Evolutionary conservation across 306 rosid genomes (phyloP).

Genomic region (Cicer arietinum): DNA sequence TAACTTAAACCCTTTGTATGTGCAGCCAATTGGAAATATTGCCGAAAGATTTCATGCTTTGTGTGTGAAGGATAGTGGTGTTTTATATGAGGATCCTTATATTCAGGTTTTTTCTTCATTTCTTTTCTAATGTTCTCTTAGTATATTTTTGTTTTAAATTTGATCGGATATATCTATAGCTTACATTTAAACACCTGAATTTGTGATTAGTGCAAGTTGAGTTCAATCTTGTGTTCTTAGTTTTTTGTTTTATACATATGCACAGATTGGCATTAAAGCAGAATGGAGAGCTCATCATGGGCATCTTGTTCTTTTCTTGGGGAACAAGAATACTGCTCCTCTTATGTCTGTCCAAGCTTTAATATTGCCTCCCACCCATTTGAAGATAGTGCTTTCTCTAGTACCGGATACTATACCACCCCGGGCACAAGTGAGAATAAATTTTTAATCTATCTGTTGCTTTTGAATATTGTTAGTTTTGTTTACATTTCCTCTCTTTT

Average conservation of each 20-base stretch:
- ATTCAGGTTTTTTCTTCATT: slow-evolving; percentile 72
- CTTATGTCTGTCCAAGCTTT: slow-evolving; percentile 90
- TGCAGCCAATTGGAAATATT: slow-evolving; percentile 96
- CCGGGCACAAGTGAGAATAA: slow-evolving; percentile 84
- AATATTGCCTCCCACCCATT: slow-evolving; percentile 88
- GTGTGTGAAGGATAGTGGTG: slow-evolving; percentile 98
- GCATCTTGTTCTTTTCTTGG: slow-evolving; percentile 94
- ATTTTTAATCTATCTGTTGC: slow-evolving; percentile 28
- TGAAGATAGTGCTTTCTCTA: slow-evolving; percentile 86
- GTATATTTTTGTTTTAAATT: slow-evolving; percentile 15
- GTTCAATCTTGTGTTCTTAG: slow-evolving; percentile 32
- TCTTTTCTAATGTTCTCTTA: slow-evolving; percentile 15
- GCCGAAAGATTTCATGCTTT: slow-evolving; percentile 91
- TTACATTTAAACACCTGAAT: slow-evolving; percentile 24
- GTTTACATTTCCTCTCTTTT: slow-evolving; percentile 41
- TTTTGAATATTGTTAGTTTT: slow-evolving; percentile 27
- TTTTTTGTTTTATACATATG: not conserved
- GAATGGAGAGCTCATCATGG: slow-evolving; percentile 97
- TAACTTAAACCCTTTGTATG: slow-evolving; percentile 40
- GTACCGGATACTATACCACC: slow-evolving; percentile 99
- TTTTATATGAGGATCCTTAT: slow-evolving; percentile 94
- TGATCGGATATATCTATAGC: not conserved
- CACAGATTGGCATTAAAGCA: slow-evolving; percentile 91
- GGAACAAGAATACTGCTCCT: slow-evolving; percentile 92
- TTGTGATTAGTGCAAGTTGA: slow-evolving; percentile 29